Evolutionary conservation across 1,284 basidiomycete species (phyloP).

Genomic region (Ganoderma meredithae): DNA sequence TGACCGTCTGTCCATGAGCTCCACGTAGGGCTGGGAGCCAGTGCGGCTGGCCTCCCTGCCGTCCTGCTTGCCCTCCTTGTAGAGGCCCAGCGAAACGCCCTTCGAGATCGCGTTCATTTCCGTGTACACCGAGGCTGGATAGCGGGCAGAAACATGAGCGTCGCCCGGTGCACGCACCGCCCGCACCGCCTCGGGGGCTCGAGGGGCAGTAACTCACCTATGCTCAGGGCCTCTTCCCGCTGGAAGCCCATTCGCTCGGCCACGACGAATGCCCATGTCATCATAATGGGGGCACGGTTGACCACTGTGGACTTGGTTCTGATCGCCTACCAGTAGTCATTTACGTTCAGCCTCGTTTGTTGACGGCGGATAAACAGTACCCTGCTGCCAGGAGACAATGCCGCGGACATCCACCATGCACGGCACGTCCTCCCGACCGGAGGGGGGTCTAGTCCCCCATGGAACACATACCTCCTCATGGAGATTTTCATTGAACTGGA

Average conservation of each 20-base stretch:
- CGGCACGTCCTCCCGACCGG: constrained; percentile 6
- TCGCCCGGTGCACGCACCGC: constrained; percentile 31
- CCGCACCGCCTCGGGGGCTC: constrained; percentile 28
- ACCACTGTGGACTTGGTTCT: constrained; percentile 69
- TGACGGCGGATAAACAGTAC: not conserved
- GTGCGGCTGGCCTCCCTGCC: constrained; percentile 60
- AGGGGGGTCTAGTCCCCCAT: not conserved
- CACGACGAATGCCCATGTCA: constrained; percentile 89
- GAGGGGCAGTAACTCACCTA: constrained; percentile 57
- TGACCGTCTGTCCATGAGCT: constrained; percentile 87
- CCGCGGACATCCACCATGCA: constrained; percentile 7
- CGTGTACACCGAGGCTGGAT: constrained; percentile 86
- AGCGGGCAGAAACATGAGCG: constrained; percentile 19
- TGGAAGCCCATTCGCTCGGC: constrained; percentile 88
- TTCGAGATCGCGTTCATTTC: constrained; percentile 90
- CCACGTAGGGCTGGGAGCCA: constrained; percentile 91
- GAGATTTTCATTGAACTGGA: constrained; percentile 76
- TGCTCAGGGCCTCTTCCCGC: constrained; percentile 88
- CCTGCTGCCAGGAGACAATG: constrained; percentile 6
- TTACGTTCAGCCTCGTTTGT: constrained; percentile 24
- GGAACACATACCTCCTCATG: constrained; percentile 65
- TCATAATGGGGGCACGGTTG: constrained; percentile 95
- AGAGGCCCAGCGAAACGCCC: constrained; percentile 83
- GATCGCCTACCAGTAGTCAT: constrained; percentile 55
- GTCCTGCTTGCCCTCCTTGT: constrained; percentile 59